phyloP scores from a whole-genome alignment of 306 rosid genomes.

The Vicia sativa region DNA sequence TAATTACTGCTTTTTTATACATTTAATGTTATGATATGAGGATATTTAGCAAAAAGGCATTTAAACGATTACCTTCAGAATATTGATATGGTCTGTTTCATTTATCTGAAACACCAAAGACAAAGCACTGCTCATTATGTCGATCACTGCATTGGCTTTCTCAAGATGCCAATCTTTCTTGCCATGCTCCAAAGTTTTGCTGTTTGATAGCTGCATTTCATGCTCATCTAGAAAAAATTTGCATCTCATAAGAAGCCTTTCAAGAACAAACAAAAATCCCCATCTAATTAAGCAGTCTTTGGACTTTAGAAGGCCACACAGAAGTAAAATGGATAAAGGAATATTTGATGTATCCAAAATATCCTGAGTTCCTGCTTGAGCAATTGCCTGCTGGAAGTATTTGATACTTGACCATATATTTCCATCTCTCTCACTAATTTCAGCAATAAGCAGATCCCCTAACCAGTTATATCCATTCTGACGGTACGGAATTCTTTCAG shows the following conservation, averaged over 20 bases:
- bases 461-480: conserved; percentile 92
- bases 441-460: conserved; percentile 92
- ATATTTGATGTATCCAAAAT: conserved; percentile 65
- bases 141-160: conserved; percentile 93
- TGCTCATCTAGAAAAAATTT: conserved; percentile 90
- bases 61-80: conserved; percentile 72
- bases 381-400: conserved; percentile 71
- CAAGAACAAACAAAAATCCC: conserved; percentile 93
- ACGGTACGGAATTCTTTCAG: conserved; percentile 82
- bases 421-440: conserved; percentile 70
- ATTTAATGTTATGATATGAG: conserved; percentile 4
- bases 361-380: conserved; percentile 70
- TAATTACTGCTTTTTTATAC: conserved; percentile 11
- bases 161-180: conserved; percentile 72
- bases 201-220: conserved; percentile 59
- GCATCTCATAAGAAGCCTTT: conserved; percentile 95
- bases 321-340: conserved; percentile 74
- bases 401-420: conserved; percentile 77
- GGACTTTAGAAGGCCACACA: conserved; percentile 97
- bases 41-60: conserved; percentile 26
- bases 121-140: conserved; percentile 91
- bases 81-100: conserved; percentile 91
- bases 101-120: conserved; percentile 78
- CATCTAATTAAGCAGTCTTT: conserved; percentile 76
- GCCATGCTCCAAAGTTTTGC: conserved; percentile 50